Evolutionary conservation across 2,329 filamentous ascomycete species (phyloP).

Genomic region (Lachnellula occidentalis): DNA sequence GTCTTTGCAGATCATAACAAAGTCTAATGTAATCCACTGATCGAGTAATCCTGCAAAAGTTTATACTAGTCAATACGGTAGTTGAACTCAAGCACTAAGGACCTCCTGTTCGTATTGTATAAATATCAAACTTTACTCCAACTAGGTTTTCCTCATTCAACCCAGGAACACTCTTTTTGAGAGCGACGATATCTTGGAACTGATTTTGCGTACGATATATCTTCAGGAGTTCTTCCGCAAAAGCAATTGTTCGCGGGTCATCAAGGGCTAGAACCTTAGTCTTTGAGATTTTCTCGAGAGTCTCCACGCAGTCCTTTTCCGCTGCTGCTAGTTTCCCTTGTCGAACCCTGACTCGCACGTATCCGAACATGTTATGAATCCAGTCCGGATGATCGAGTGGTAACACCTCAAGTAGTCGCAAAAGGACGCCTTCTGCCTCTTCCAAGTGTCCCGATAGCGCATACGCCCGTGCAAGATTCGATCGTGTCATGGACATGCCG

Average conservation of each 20-base stretch:
- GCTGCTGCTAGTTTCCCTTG: conserved; percentile 12
- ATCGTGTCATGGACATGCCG: conserved; percentile 18
- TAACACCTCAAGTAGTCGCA: not conserved
- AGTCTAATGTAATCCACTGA: too few species aligned
- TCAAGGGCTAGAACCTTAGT: not conserved
- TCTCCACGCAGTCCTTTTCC: conserved; percentile 6
- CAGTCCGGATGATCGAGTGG: conserved; percentile 10
- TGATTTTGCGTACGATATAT: not conserved
- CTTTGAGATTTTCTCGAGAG: conserved; percentile 6
- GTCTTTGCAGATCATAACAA: too few species aligned
- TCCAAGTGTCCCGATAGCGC: not conserved
- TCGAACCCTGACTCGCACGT: conserved; percentile 8
- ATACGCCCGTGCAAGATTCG: conserved; percentile 20
- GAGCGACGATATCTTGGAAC: not conserved
- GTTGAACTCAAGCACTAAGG: too few species aligned
- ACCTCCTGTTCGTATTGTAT: too few species aligned
- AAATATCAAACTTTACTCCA: too few species aligned
- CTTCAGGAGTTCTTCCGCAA: not conserved
- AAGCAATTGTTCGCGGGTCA: not conserved
- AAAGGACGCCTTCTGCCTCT: not conserved
- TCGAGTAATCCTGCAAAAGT: too few species aligned
- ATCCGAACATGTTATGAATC: conserved; percentile 18
- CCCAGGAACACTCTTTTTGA: not conserved
- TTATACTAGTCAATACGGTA: too few species aligned
- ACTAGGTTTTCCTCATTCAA: too few species aligned